These are phyloP conservation scores for Teunomyces stri DNA, from an alignment of 805 yeast genomes.

Conservation along the genomic window DNA sequence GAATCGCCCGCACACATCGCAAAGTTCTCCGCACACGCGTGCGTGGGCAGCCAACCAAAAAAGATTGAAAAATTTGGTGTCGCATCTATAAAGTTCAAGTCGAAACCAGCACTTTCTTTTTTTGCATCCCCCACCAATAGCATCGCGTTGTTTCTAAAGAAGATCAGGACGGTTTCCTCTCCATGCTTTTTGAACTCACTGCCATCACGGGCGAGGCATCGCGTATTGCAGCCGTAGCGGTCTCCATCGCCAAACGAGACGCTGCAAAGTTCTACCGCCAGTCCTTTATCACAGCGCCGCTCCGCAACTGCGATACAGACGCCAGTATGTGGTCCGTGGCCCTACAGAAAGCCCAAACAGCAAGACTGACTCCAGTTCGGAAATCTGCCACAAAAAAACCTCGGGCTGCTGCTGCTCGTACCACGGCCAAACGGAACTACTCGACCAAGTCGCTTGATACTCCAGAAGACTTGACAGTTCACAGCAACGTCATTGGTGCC, in stretches of 20 bases:
- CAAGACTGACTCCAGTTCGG: background rate
- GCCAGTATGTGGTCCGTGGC: conserved; percentile 23
- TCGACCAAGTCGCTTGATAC: conserved; percentile 6
- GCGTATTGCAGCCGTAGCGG: conserved; percentile 18
- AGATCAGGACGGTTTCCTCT: too few relatives aligned
- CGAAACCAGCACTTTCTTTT: background rate
- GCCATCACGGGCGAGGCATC: conserved; percentile 25
- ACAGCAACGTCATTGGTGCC: conserved; percentile 6
- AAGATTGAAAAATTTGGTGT: background rate
- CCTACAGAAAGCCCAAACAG: conserved; percentile 7
- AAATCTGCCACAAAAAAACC: background rate
- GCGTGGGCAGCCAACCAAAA: background rate
- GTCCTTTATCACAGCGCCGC: conserved; percentile 20
- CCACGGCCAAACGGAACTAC: conserved; percentile 2
- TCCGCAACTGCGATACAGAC: conserved; percentile 17
- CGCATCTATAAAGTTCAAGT: background rate
- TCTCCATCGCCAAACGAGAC: conserved; percentile 19
- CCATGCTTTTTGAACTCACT: conserved; percentile 14
- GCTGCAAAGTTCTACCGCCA: conserved; percentile 16
- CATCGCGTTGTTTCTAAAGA: background rate
- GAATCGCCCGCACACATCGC: background rate
- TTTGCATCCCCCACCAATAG: background rate
- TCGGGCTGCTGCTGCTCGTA: background rate
- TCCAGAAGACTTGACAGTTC: background rate
- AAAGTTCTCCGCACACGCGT: background rate